These are phyloP conservation scores for Colletotrichum musae DNA, from an alignment of 2,329 filamentous ascomycete species.

Conservation along the genomic window DNA sequence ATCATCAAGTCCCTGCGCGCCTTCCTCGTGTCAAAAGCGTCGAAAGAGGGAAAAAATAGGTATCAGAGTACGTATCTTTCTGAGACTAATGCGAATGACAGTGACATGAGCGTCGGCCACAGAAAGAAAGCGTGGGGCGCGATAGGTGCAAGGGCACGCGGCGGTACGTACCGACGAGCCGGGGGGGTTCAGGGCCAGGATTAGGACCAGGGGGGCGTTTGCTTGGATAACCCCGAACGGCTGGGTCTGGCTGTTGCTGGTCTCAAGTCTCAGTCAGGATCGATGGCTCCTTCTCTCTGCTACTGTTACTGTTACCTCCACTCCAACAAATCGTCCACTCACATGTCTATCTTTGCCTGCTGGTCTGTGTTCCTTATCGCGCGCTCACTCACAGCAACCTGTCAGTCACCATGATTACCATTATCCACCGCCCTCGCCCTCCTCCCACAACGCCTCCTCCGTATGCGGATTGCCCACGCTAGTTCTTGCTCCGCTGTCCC, in stretches of 20 bases:
- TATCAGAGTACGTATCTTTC: slow-evolving; percentile 24
- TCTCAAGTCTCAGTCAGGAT: slow-evolving; percentile 8
- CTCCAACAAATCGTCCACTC: slow-evolving; percentile 37
- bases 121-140: slow-evolving; percentile 30
- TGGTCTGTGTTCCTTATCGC: slow-evolving; percentile 39
- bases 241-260: slow-evolving; percentile 18
- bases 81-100: slow-evolving; percentile 41
- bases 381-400: slow-evolving; percentile 33
- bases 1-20: neutral
- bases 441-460: slow-evolving; percentile 38
- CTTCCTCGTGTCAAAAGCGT: neutral
- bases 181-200: too few relatives aligned
- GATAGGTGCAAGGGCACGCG: slow-evolving; percentile 15
- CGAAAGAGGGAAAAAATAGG: neutral
- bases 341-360: slow-evolving; percentile 38
- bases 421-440: slow-evolving; percentile 31
- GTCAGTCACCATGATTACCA: slow-evolving; percentile 39
- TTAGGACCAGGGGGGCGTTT: neutral
- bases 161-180: neutral
- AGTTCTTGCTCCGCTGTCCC: slow-evolving; percentile 34
- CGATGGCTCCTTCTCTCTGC: slow-evolving; percentile 14
- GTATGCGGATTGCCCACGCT: slow-evolving; percentile 40
- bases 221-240: slow-evolving; percentile 28
- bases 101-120: slow-evolving; percentile 26
- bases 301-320: slow-evolving; percentile 25